Base-by-base conservation (phyloP, 768 basidiomycete species). In the Kwoniella newhampshirensis region DNA sequence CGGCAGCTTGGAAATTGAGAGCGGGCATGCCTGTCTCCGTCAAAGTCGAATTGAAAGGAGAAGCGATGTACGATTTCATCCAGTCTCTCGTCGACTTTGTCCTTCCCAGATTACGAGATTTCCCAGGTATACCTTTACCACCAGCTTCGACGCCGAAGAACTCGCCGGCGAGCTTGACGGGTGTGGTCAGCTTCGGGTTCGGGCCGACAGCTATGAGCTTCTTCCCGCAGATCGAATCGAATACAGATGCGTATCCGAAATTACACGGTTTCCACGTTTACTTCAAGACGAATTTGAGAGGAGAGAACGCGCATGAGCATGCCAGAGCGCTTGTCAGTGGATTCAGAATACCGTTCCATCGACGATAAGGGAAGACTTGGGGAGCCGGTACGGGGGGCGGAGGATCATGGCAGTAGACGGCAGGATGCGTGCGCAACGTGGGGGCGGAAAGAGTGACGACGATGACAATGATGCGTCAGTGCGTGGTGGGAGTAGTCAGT, bases 171-270 rank as follows among this genome's bases (percentile, higher is more conserved):
- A 84, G 86, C 0, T 88, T 89, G 1, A 82, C 87, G 0, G 93
- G 96, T 48, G 90, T 94, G 18, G 88, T 97, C 48, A 84, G 86
- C 2, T 86, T 98, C 66, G 94, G 94, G 45, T 81, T 99, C 2
- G 84, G 87, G 0, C 85, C 90, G 0, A 77, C 80, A 3, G 91
- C 93, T 0, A 87, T 99, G 82, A 85, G 82, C 6, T 82, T 93
- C 66, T 99, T 97, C 81, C 94, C 94, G 1, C 89, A 94, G 78
- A 87, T 98, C 54, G 94, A 98, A 78, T 86, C 91, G 76, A 96
- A 96, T 74, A 77, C 87, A 40, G 93, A 97, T 70, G 78, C 88
- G 26, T 99, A 97, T 74, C 90, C 91, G 4, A 84, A 83, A 63
- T 74, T 84, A 43, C 87, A 86, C 68, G 94, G 94, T 18, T 89